A percentile compares a stretch with the other conserved stretches of the same genome.
phyloP scores from a whole-genome alignment of 2,329 filamentous ascomycete species.

The Fusarium subglutinans region DNA sequence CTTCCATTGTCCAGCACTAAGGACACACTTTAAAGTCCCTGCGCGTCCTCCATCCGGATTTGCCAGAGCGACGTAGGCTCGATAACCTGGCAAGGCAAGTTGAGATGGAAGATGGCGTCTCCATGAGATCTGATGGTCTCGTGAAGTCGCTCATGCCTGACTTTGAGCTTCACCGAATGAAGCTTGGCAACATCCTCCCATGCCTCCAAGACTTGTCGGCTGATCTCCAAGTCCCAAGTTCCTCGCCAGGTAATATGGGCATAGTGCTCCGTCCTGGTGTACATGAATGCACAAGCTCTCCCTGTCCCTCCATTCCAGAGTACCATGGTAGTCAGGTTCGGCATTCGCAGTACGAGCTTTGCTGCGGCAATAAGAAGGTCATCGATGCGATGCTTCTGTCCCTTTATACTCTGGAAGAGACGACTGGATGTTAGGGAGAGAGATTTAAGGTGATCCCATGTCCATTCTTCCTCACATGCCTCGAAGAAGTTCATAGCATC shows the following conservation, averaged over 20 bases:
- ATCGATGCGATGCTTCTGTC: accelerated
- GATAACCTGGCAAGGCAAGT: slow-evolving; percentile 5
- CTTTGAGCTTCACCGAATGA: background rate
- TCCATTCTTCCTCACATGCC: background rate
- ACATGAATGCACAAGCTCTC: background rate
- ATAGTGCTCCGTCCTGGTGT: background rate
- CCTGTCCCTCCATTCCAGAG: background rate
- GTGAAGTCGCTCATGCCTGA: background rate
- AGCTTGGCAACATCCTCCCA: background rate
- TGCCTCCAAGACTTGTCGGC: background rate
- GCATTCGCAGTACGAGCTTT: background rate
- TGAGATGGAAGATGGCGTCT: slow-evolving; percentile 19
- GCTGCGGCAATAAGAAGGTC: background rate
- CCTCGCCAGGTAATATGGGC: slow-evolving; percentile 3
- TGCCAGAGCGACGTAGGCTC: slow-evolving; percentile 9
- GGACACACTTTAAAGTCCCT: background rate
- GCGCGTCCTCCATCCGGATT: background rate
- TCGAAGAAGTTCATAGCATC: background rate
- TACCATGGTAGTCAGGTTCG: background rate
- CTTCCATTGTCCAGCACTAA: background rate
- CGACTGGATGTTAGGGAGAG: background rate
- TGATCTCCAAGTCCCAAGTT: background rate
- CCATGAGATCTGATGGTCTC: background rate
- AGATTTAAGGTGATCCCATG: background rate
- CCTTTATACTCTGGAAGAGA: background rate